A percentile compares a stretch with the other conserved stretches of the same genome.
These are phyloP conservation scores for Venturia asperata DNA, from an alignment of 2,329 filamentous ascomycete genomes.

Conservation along the genomic window DNA sequence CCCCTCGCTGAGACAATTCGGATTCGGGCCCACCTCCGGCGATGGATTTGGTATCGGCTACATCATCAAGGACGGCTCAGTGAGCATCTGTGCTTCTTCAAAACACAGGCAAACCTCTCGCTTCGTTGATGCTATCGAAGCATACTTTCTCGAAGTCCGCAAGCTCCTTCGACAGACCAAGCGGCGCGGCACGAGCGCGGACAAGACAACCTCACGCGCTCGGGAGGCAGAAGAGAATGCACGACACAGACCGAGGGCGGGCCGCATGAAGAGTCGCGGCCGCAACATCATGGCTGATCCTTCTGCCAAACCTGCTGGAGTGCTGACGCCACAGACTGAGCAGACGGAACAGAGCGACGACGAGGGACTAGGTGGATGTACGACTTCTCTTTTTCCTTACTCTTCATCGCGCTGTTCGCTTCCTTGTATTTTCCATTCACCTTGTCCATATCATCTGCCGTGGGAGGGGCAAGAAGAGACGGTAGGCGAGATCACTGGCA, in stretches of 20 bases:
- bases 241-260: slow-evolving; percentile 30
- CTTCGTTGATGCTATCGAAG: slow-evolving; percentile 82
- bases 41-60: slow-evolving; percentile 97
- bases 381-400: slow-evolving; percentile 35
- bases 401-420: neutral
- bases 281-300: slow-evolving; percentile 59
- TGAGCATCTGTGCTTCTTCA: slow-evolving; percentile 84
- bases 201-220: slow-evolving; percentile 50
- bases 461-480: neutral
- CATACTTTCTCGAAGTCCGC: slow-evolving; percentile 83
- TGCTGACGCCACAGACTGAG: slow-evolving; percentile 59
- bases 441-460: neutral
- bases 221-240: slow-evolving; percentile 49
- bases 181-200: slow-evolving; percentile 44
- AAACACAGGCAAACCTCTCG: slow-evolving; percentile 91
- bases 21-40: slow-evolving; percentile 87
- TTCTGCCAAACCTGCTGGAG: slow-evolving; percentile 39
- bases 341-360: slow-evolving; percentile 59
- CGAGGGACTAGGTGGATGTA: slow-evolving; percentile 89
- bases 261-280: slow-evolving; percentile 63
- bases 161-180: slow-evolving; percentile 69
- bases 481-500: neutral
- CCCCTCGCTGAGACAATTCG: slow-evolving; percentile 87
- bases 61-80: slow-evolving; percentile 91
- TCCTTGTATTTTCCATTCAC: slow-evolving; percentile 5